These are phyloP conservation scores for Myxozyma vanderwaltii DNA, from an alignment of 805 yeast genomes.

Conservation along the genomic window DNA sequence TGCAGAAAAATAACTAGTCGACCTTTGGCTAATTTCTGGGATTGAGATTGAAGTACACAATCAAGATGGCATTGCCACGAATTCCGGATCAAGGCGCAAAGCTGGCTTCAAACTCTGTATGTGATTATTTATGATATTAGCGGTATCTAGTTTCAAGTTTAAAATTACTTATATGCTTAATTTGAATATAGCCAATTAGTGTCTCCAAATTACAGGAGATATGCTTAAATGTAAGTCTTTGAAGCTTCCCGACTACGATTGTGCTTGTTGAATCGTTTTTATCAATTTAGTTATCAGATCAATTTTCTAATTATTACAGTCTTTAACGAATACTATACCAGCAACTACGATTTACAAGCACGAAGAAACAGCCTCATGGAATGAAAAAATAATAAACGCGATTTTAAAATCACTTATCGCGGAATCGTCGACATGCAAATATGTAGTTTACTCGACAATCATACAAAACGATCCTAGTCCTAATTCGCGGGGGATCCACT, in stretches of 20 bases:
- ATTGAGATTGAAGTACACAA: too few relatives aligned
- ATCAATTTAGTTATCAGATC: too few relatives aligned
- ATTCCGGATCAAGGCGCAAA: slow-evolving; percentile 20
- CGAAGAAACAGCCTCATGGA: slow-evolving; percentile 17
- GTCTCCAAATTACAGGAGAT: slow-evolving; percentile 15
- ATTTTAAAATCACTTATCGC: slow-evolving; percentile 18
- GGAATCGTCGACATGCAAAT: slow-evolving; percentile 27
- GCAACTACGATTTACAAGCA: slow-evolving; percentile 23
- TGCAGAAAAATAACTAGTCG: too few relatives aligned
- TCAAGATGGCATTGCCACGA: slow-evolving; percentile 21
- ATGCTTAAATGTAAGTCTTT: slow-evolving; percentile 12
- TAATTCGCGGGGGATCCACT: slow-evolving; percentile 25
- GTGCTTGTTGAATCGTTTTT: too few relatives aligned
- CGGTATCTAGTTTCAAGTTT: not conserved
- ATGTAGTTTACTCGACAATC: slow-evolving; percentile 35
- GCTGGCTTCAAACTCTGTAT: slow-evolving; percentile 18
- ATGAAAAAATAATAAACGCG: slow-evolving; percentile 16
- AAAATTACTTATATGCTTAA: too few relatives aligned
- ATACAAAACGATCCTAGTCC: slow-evolving; percentile 22
- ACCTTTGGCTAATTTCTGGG: not conserved
- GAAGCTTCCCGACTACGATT: too few relatives aligned
- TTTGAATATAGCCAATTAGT: slow-evolving; percentile 24
- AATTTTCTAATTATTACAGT: slow-evolving; percentile 2
- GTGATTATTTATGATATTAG: not conserved
- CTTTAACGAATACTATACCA: slow-evolving; percentile 13